phyloP scores from a whole-genome alignment of 345 rosid species.

The Trapa incisa region DNA sequence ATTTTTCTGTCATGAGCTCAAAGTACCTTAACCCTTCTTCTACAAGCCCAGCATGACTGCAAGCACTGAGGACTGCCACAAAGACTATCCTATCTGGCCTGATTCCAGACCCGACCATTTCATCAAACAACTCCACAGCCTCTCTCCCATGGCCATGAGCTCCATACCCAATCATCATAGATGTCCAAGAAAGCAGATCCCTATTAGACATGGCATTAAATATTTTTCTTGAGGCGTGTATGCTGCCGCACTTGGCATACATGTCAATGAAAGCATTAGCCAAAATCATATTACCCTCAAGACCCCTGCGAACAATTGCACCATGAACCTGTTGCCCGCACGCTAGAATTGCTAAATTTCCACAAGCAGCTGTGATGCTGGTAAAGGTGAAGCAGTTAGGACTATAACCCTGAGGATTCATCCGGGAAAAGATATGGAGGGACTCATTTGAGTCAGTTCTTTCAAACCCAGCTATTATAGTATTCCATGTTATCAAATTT shows the following conservation, averaged over 20 bases:
- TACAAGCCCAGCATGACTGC: slow-evolving; percentile 79
- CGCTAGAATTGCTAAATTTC: slow-evolving; percentile 47
- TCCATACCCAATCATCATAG: slow-evolving; percentile 92
- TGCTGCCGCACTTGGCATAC: slow-evolving; percentile 84
- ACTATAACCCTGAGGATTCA: slow-evolving; percentile 50
- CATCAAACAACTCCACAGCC: slow-evolving; percentile 58
- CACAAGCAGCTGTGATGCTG: slow-evolving; percentile 60
- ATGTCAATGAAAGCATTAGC: slow-evolving; percentile 72
- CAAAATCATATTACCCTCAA: slow-evolving; percentile 38
- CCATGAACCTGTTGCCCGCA: slow-evolving; percentile 87
- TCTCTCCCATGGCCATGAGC: slow-evolving; percentile 65
- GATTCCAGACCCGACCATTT: slow-evolving; percentile 60
- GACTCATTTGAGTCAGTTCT: slow-evolving; percentile 40
- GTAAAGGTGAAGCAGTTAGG: slow-evolving; percentile 77
- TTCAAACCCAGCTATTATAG: slow-evolving; percentile 64
- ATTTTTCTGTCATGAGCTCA: slow-evolving; percentile 34
- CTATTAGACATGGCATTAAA: slow-evolving; percentile 36
- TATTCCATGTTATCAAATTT: slow-evolving; percentile 79
- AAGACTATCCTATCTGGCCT: slow-evolving; percentile 70
- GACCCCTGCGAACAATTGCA: slow-evolving; percentile 44
- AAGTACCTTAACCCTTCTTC: slow-evolving; percentile 74
- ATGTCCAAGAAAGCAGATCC: slow-evolving; percentile 79
- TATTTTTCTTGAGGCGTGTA: slow-evolving; percentile 38
- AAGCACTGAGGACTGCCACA: slow-evolving; percentile 78
- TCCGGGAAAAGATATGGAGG: slow-evolving; percentile 42